Base-by-base conservation (phyloP, 2,329 filamentous ascomycete genomes). In the Aspergillus pseudotamarii region DNA sequence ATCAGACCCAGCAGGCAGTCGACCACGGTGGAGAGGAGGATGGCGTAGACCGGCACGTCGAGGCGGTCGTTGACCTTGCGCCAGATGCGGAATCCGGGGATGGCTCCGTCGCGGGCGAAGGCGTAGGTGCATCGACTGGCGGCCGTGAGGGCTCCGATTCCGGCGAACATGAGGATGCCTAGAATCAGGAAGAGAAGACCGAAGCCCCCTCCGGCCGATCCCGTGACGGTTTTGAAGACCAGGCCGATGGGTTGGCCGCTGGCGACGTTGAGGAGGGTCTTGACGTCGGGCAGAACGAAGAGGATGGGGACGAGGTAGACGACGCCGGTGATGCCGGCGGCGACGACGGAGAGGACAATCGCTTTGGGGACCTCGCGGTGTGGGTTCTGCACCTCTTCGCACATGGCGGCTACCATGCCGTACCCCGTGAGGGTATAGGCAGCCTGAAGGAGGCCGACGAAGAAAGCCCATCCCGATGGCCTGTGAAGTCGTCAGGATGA, bases 161-260 rank as follows among this genome's bases (percentile, higher is more conserved):
- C 91, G 1, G 91, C 90, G 71, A 94, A 93, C 74, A 94, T 84
- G 63, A 91, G 82, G 70, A 94, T 92, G 1, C 91, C 90, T 28
- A 94, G 83, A 68, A 94, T 88, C 2, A 94, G 80, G 76, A 94
- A 91, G 16, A 93, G 82, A 6, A 94, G 82, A 0, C 89, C 90
- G 67, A 94, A 93, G 0, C 91, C 91, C 28, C 90, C 91, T 6
- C 82, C 87, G 1, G 89, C 84, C 23, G 89, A 91, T 1, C 91
- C 91, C 0, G 91, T 93, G 11, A 88, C 91, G 0, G 82, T 88
- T 78, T 91, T 91, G 84, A 94, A 94, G 36, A 94, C 80, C 4
- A 89, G 81, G 10, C 89, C 90, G 65, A 94, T 91, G 1, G 92
- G 91, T 71, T 94, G 91, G 10, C 89, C 89, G 70, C 88, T 92